Evolutionary conservation across 805 yeast genomes (phyloP).

Genomic region (Hanseniaspora meyeri): DNA sequence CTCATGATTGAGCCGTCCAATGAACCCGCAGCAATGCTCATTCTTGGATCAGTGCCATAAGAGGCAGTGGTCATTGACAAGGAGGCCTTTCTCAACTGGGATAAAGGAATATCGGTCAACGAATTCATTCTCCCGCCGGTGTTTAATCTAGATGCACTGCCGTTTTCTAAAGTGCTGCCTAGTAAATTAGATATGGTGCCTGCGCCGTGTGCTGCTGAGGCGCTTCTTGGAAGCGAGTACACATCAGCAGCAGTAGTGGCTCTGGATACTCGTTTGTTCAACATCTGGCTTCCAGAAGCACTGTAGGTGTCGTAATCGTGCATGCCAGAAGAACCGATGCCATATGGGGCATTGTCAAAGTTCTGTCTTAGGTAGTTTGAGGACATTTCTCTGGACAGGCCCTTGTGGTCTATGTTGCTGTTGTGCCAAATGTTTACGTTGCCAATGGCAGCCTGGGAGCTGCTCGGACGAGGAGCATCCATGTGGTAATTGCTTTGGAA

Average conservation of each 20-base stretch:
- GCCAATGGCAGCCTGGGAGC: not conserved
- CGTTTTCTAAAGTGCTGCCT: not conserved
- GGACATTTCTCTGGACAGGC: not conserved
- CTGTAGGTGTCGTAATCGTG: not conserved
- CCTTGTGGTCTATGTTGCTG: not conserved
- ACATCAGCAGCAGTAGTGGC: not conserved
- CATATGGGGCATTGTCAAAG: not conserved
- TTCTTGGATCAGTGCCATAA: constrained; percentile 11
- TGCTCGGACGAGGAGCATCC: not conserved
- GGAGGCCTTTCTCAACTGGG: constrained; percentile 1
- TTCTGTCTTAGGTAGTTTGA: not conserved
- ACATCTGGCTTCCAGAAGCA: not conserved
- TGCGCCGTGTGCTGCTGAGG: not conserved
- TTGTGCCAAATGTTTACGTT: constrained; percentile 9
- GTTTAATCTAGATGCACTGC: not conserved
- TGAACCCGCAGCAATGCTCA: constrained; percentile 6
- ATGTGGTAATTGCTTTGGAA: not conserved
- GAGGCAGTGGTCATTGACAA: constrained; percentile 3
- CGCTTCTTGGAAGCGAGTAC: constrained; percentile 2
- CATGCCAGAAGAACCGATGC: not conserved
- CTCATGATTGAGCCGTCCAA: not conserved
- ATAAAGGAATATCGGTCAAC: not conserved
- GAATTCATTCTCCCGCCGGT: not conserved
- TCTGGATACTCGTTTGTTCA: not conserved
- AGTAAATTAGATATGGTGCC: not conserved